Evolutionary conservation across 78 protist species (phyloP).

Genomic region (Polysphondylium violaceum): DNA sequence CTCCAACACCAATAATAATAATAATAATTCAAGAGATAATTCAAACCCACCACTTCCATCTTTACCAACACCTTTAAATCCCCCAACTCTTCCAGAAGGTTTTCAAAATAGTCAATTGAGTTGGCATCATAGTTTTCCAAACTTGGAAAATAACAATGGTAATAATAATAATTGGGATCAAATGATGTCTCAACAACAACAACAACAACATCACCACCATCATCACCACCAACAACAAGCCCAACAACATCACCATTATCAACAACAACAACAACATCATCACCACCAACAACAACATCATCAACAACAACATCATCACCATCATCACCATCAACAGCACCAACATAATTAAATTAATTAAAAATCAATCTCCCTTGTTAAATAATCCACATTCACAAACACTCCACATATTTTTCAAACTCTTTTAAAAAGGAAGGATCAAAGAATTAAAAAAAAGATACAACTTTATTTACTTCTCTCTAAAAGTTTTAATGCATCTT

Average conservation of each 20-base stretch:
- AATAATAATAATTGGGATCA: neutral
- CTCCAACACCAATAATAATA: neutral
- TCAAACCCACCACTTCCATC: too few relatives aligned
- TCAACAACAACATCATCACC: neutral
- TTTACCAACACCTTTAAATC: neutral
- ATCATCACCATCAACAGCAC: neutral
- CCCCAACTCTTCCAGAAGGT: neutral
- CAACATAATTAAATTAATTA: neutral
- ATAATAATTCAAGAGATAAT: neutral
- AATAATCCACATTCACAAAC: too few relatives aligned
- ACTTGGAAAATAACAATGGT: neutral
- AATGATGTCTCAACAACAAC: constrained; percentile 1
- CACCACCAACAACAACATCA: neutral
- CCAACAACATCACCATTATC: neutral
- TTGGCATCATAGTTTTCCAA: too few relatives aligned
- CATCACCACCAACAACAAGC: neutral
- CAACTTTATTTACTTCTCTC: too few relatives aligned
- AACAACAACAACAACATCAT: neutral
- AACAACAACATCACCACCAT: neutral
- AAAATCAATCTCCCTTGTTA: too few relatives aligned
- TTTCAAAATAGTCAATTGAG: too few relatives aligned
- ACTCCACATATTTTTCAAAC: too few relatives aligned
- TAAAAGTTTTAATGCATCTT: too few relatives aligned
- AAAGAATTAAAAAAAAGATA: too few relatives aligned
- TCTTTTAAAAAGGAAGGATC: too few relatives aligned